Evolutionary conservation across 768 basidiomycete species (phyloP).

Genomic region (Boletus bicolor): DNA sequence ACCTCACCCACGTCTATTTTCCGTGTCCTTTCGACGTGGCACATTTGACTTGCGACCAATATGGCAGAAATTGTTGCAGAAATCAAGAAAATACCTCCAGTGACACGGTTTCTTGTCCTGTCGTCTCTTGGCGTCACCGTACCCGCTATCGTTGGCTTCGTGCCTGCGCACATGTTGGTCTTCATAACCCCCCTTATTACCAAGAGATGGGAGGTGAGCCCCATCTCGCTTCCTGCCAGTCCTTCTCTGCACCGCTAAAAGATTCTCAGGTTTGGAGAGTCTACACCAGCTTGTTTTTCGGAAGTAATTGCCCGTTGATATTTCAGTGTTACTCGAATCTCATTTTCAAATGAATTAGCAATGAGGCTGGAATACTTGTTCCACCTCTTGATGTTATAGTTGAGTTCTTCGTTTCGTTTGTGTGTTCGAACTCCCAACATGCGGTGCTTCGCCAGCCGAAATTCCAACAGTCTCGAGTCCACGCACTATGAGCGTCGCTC

Average conservation of each 20-base stretch:
- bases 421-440: background rate
- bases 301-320: slow-evolving; percentile 39
- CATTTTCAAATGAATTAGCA: slow-evolving; percentile 17
- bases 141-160: slow-evolving; percentile 51
- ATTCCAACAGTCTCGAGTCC: slow-evolving; percentile 61
- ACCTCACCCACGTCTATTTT: background rate
- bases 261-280: slow-evolving; percentile 65
- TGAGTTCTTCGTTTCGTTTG: slow-evolving; percentile 16
- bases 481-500: slow-evolving; percentile 56
- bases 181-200: slow-evolving; percentile 49
- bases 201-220: slow-evolving; percentile 49
- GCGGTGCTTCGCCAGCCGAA: slow-evolving; percentile 47
- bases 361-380: slow-evolving; percentile 36
- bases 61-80: slow-evolving; percentile 56
- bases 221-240: background rate
- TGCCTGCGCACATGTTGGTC: slow-evolving; percentile 51
- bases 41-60: background rate
- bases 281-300: slow-evolving; percentile 72
- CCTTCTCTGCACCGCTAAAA: background rate
- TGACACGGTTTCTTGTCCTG: slow-evolving; percentile 67
- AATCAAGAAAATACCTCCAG: slow-evolving; percentile 77
- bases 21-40: background rate
- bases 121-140: slow-evolving; percentile 61
- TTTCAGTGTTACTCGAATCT: background rate
- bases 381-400: slow-evolving; percentile 43